phyloP scores from a whole-genome alignment of 306 rosid genomes.

The Pterocarpus macrocarpus region DNA sequence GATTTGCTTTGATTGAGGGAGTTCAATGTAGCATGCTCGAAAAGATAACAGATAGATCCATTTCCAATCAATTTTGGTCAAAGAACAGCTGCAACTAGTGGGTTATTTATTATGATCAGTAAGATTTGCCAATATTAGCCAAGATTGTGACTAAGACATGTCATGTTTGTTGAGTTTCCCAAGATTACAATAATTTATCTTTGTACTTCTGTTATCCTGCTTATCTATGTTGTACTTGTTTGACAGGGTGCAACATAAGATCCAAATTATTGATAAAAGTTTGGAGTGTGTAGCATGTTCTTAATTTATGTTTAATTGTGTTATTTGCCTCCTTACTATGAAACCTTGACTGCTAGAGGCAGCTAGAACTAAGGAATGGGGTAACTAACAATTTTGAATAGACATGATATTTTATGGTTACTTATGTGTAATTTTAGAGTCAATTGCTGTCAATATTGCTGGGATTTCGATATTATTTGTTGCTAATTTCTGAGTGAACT shows the following conservation, averaged over 20 bases:
- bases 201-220: not conserved
- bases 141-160: not conserved
- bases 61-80: not conserved
- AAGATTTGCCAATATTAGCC: not conserved
- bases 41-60: not conserved
- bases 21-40: not conserved
- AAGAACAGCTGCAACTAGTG: constrained; percentile 24
- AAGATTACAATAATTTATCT: not conserved
- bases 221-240: not conserved
- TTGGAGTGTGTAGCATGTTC: constrained; percentile 19
- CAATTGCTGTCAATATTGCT: not conserved
- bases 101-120: not conserved
- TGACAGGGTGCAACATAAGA: not conserved
- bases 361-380: not conserved
- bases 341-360: not conserved
- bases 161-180: not conserved
- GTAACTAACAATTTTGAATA: not conserved
- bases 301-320: not conserved
- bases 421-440: not conserved
- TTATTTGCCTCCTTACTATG: not conserved
- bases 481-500: not conserved
- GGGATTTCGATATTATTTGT: constrained; percentile 12
- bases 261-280: constrained; percentile 2
- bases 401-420: not conserved
- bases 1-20: not conserved